Base-by-base conservation (phyloP, 2,329 filamentous ascomycete genomes). In the Acrocalymma vagum region DNA sequence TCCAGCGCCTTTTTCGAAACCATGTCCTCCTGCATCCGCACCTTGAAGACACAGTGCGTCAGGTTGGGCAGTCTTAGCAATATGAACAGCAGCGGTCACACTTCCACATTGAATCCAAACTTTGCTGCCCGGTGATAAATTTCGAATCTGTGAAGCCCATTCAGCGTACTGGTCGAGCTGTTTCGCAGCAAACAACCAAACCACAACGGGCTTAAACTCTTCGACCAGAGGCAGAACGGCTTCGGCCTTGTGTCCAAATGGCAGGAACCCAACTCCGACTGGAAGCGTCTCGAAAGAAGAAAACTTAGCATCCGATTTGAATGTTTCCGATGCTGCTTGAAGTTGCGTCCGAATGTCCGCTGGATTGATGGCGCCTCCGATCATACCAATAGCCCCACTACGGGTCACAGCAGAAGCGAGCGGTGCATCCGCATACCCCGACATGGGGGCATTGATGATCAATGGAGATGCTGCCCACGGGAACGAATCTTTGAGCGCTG, bases 361-460 rank as follows among this genome's bases (percentile, higher is more conserved):
- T 38, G 63, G 64, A 45, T 68, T 62, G 38, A 51, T 62, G 17
- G 69, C 61, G 7, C 64, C 58, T n/a, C 70, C 74, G 7, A 77
- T 58, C 40, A 76, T 69, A 20, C 74, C 74, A 0, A 77, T 46
- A 5, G 73, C 74, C 9, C 74, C 75, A 9, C 79, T 76, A 38
- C 69, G 67, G 1, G 81, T 83, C n/a, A 89, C 79, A 18, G 82
- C 77, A 8, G 82, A 71, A 5, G 85, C 83, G 2, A 90, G 77
- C 0, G 52, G 73, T 51, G 62, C 78, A 62, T 62, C 78, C 54
- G 77, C 73, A 38, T 87, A 80, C 28, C 82, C 75, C 32, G 83
- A 79, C 86, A 90, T 90, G 0, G 87, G 87, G 2, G 84, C 86
- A 23, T 77, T 76, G 34, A 78, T 71, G 29, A 90, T 78, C 23